Evolutionary conservation across 495 filamentous ascomycete genomes (phyloP), one percentile per base, ranked within the genome.

Genomic region (Podospora pseudoanserina): DNA sequence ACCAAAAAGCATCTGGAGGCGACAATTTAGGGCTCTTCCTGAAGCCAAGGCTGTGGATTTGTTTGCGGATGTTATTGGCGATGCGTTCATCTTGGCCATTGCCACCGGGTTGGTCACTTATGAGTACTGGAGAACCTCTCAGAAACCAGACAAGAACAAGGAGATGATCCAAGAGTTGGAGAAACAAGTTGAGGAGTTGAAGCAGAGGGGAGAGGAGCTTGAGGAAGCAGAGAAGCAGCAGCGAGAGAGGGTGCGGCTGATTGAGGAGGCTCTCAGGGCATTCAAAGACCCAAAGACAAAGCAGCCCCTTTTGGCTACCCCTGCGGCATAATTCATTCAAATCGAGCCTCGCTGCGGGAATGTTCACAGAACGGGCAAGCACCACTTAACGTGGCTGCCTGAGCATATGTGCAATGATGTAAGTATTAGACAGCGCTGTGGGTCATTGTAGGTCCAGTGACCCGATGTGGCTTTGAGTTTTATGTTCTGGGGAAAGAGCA

Each of bases 11-110:
- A 73, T 85, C 20, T 87, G 80, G 84, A 83, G 62, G 70, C 78
- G 82, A 57, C 82, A 79, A 69, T 87, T 83, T 64, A 67, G 94
- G 65, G 90, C 96, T 1, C 82, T 99, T 1, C 90, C 92, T 39
- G 96, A 99, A 73, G 86, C 87, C 16, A 97, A 98, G 75, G 95
- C 95, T 5, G 96, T 99, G 30, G 95, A 99, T 75, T 86, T 93
- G 6, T 96, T 97, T 28, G 96, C 95, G 11, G 96, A 96, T 67
- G 97, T 99, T 64, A 89, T 96, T 63, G 92, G 92, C 56, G 95
- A 99, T 72, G 81, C 86, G 1, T 99, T 99, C 75, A 86, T 99
- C 34, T 90, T 98, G 65, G 64, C 87, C 4, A 92, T 98, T 16
- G 96, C 91, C 2, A 88, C 88, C 15, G 85, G 83, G 0, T 76